Evolutionary conservation across 2,329 filamentous ascomycete species (phyloP), one percentile per base, ranked within the genome.

Genomic region (Penicillium decumbens): DNA sequence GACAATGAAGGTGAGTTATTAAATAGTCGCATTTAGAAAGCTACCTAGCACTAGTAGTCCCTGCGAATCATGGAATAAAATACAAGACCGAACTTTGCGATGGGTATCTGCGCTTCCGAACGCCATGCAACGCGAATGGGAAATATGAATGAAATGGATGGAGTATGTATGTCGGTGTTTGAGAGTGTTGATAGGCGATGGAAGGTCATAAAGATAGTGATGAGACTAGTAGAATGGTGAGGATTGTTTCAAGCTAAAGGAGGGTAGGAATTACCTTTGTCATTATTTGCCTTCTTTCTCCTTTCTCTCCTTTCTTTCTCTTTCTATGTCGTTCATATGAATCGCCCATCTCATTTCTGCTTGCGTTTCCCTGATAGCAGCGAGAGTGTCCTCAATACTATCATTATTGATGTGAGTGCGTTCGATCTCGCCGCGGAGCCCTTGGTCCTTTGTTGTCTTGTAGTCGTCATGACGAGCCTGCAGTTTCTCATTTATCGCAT

Each of bases 261-360:
- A 41, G 8, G 39, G 41, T 25, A 15, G 13, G 15, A 39, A 44
- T 41, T 47, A 47, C 39, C 37, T n/a, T 30, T 37, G 33, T 25
- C 32, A 15, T 20, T 29, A 23, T 41, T 20, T 44, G 62, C 54
- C 62, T 46, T 71, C 58, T 43, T 70, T 58, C 10, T 56, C 56
- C 29, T 60, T 57, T 47, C 13, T 9, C 20, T 33, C 20, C 10
- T 43, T 30, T 18, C 41, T 23, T 18, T 43, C 41, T 25, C 29
- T 43, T 35, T 40, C 38, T 12, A 40, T 40, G 12, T 40, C 33
- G 23, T 72, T 70, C 45, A 77, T 60, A 30, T 70, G 72, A 43
- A 77, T 71, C n/a, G 69, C 69, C 73, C 75, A 77, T 56, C 66
- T 74, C 75, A 77, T 77, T 54, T 72, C 62, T 3, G 65, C 72